These are phyloP conservation scores for Alnus glutinosa DNA, from an alignment of 306 rosid genomes.

Conservation along the genomic window DNA sequence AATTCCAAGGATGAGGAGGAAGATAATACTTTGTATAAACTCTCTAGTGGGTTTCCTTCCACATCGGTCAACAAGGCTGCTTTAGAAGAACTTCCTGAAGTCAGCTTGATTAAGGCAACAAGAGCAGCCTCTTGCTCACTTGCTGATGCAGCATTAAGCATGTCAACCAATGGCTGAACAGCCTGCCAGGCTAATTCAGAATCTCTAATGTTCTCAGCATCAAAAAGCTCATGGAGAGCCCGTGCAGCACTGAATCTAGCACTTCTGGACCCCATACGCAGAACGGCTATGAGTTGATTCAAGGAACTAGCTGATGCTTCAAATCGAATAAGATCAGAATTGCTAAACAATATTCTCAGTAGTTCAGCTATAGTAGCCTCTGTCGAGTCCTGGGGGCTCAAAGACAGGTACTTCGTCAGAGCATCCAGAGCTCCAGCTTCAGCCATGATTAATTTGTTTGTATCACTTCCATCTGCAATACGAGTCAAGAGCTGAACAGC, in stretches of 20 bases:
- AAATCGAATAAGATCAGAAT: conserved; percentile 74
- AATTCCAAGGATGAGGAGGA: conserved; percentile 72
- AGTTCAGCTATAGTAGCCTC: conserved; percentile 84
- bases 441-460: conserved; percentile 81
- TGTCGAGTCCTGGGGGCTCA: conserved; percentile 96
- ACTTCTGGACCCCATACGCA: conserved; percentile 95
- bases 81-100: conserved; percentile 69
- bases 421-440: conserved; percentile 97
- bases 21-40: conserved; percentile 71
- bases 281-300: conserved; percentile 89
- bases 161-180: conserved; percentile 86
- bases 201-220: conserved; percentile 64
- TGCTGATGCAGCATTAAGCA: conserved; percentile 81
- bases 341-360: conserved; percentile 75
- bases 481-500: conserved; percentile 84
- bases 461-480: conserved; percentile 86
- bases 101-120: conserved; percentile 69
- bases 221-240: conserved; percentile 81
- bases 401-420: conserved; percentile 89
- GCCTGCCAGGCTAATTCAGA: conserved; percentile 83
- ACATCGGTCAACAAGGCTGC: conserved; percentile 63
- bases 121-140: conserved; percentile 92
- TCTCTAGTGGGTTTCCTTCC: conserved; percentile 78
- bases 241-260: conserved; percentile 93
- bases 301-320: conserved; percentile 84